Base-by-base conservation (phyloP, 2,329 filamentous ascomycete species). In the Colletotrichum eleusines region DNA sequence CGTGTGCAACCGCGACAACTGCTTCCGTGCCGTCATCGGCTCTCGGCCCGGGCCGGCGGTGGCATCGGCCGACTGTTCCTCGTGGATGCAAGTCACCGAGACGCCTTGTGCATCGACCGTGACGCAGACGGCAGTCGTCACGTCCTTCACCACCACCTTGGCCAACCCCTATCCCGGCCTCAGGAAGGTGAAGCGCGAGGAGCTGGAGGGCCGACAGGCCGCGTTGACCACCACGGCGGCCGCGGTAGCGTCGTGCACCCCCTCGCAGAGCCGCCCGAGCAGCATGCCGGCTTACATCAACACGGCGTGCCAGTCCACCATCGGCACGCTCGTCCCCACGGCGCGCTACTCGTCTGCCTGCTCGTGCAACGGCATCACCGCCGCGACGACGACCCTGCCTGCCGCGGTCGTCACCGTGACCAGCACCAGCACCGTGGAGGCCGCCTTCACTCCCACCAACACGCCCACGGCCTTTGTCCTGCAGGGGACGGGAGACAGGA, bases 351-450 rank as follows among this genome's bases (percentile, higher is more conserved):
- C 81, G 31, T 81, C 81, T 40, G 83, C 80, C 62, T 84, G 83
- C 80, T 78, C 77, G 63, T 84, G 83, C 80, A 84, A 79, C 76
- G 82, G 82, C 62, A 78, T 84, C 75, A 82, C 81, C 40, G 77
- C 77, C 46, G 67, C 75, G n/a, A 77, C 80, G 26, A 79, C 77
- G 66, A 83, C 82, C 5, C 81, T 79, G 48, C 72, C 80, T 20
- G 75, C 74, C 42, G 78, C 81, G 23, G 84, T 81, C 64, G 75
- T 77, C 46, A 84, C 81, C 28, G 75, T 77, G 42, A 83, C 81
- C n/a, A 79, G 82, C 63, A 84, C 82, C 66, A 79, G 77, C 63
- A 83, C 81, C 57, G 74, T 66, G 6, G 18, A 50, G 33, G 63
- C 63, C 28, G 63, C 63, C 33, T 66, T 61, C 57, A 66, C 63